Percentiles rank a stretch among this genome's conserved stretches.
Conservation (phyloP, 805 yeast species). For the Jamesozyma spencerorum region DNA sequence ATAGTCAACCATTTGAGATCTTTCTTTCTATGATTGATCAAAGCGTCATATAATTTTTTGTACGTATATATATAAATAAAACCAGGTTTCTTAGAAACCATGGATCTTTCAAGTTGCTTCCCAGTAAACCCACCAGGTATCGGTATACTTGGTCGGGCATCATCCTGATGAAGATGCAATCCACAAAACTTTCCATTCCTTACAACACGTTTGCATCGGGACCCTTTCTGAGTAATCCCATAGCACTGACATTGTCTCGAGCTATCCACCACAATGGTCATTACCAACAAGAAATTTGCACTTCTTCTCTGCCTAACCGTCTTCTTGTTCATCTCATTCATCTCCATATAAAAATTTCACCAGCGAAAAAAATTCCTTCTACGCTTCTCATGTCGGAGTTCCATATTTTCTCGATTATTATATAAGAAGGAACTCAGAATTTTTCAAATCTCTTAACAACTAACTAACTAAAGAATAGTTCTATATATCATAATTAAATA, state of each 20-base stretch:
- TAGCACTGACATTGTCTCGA: constrained; percentile 10
- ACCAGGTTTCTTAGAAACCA: constrained; percentile 7
- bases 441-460: too few species aligned
- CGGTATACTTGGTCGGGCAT: background rate
- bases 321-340: too few species aligned
- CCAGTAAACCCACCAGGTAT: background rate
- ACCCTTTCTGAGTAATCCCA: constrained; percentile 20
- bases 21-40: background rate
- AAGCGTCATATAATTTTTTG: constrained; percentile 12
- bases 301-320: too few species aligned
- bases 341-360: too few species aligned
- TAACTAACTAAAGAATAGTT: too few species aligned
- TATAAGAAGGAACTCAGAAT: too few species aligned
- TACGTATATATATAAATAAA: constrained; percentile 26
- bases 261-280: too few species aligned
- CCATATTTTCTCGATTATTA: too few species aligned
- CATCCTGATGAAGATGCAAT: constrained; percentile 15
- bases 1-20: constrained; percentile 14
- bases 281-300: too few species aligned
- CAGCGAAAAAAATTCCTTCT: too few species aligned
- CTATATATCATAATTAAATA: constrained; percentile 16
- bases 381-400: too few species aligned
- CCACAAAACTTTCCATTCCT: constrained; percentile 13
- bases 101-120: background rate
- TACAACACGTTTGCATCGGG: constrained; percentile 14